Evolutionary conservation across 2,329 filamentous ascomycete species (phyloP).

Genomic region (Aspergillus ruber): DNA sequence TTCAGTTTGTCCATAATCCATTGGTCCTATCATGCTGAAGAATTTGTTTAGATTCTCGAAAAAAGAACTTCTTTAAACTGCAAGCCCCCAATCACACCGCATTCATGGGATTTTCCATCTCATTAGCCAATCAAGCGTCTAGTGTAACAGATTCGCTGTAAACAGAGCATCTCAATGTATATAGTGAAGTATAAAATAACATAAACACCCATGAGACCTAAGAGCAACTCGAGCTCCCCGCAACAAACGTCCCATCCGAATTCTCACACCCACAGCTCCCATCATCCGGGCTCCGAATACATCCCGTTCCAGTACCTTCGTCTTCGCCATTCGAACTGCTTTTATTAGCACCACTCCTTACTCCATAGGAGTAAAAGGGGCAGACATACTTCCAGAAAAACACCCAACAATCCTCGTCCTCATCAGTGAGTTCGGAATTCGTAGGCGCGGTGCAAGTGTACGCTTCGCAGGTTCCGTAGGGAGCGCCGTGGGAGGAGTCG

Average conservation of each 20-base stretch:
- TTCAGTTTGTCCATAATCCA: too few species aligned
- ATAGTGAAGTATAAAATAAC: too few species aligned
- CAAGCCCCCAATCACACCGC: too few species aligned
- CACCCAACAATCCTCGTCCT: conserved; percentile 35
- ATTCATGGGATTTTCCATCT: too few species aligned
- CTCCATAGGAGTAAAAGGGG: not conserved
- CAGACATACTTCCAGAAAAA: conserved; percentile 31
- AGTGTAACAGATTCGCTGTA: too few species aligned
- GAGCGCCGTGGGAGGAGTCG: conserved; percentile 37
- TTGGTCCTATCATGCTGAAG: too few species aligned
- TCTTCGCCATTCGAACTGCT: conserved; percentile 11
- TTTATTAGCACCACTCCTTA: too few species aligned
- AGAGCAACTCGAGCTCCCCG: conserved; percentile 20
- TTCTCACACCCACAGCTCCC: conserved; percentile 39
- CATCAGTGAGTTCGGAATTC: conserved; percentile 20
- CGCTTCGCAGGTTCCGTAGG: conserved; percentile 44
- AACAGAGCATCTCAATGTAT: too few species aligned
- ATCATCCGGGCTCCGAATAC: conserved; percentile 34
- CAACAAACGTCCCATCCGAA: conserved; percentile 35
- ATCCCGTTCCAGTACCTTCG: conserved; percentile 21
- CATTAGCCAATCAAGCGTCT: too few species aligned
- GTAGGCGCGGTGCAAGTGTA: conserved; percentile 36
- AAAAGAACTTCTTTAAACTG: too few species aligned
- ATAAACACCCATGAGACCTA: conserved; percentile 2
- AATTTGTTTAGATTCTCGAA: too few species aligned